Evolutionary conservation across 1,284 basidiomycete species (phyloP).

Genomic region (Phellinidium pouzarii): DNA sequence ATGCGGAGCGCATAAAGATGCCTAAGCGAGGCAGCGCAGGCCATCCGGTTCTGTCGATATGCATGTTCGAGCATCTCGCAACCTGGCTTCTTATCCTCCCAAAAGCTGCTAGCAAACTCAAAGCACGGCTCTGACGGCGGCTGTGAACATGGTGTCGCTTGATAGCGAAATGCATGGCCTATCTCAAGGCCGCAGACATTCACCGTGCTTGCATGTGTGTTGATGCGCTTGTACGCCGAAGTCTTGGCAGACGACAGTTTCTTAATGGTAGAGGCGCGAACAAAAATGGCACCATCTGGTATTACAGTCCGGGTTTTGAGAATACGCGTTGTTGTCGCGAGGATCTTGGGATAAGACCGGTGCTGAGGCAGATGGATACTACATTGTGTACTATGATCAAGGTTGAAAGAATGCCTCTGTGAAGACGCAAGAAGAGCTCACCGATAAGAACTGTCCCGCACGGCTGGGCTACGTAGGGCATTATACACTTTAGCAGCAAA

Average conservation of each 20-base stretch:
- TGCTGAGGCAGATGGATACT: conserved; percentile 46
- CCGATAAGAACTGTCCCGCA: conserved; percentile 37
- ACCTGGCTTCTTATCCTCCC: conserved; percentile 54
- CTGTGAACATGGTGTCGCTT: conserved; percentile 42
- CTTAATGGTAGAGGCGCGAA: conserved; percentile 33
- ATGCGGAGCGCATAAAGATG: conserved; percentile 45
- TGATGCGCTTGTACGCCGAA: conserved; percentile 43
- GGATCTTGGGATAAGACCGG: conserved; percentile 24
- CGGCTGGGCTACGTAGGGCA: conserved; percentile 36
- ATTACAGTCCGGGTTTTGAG: conserved; percentile 38
- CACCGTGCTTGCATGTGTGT: conserved; percentile 31
- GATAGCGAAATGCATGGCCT: conserved; percentile 44
- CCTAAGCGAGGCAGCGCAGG: conserved; percentile 41
- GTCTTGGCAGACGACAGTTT: conserved; percentile 35
- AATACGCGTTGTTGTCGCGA: conserved; percentile 28
- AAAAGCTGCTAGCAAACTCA: conserved; percentile 47
- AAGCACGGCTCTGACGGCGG: conserved; percentile 40
- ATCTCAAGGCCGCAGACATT: conserved; percentile 32
- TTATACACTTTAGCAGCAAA: conserved; percentile 52
- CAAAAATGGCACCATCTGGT: conserved; percentile 44
- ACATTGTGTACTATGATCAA: conserved; percentile 37
- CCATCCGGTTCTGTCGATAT: conserved; percentile 52
- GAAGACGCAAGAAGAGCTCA: conserved; percentile 21
- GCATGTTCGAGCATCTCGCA: conserved; percentile 44
- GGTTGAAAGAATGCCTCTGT: not conserved